A percentile compares a stretch with the other conserved stretches of the same genome.
phyloP scores from a whole-genome alignment of 108 stramenopile genomes.

The Asterionellopsis glacialis region DNA sequence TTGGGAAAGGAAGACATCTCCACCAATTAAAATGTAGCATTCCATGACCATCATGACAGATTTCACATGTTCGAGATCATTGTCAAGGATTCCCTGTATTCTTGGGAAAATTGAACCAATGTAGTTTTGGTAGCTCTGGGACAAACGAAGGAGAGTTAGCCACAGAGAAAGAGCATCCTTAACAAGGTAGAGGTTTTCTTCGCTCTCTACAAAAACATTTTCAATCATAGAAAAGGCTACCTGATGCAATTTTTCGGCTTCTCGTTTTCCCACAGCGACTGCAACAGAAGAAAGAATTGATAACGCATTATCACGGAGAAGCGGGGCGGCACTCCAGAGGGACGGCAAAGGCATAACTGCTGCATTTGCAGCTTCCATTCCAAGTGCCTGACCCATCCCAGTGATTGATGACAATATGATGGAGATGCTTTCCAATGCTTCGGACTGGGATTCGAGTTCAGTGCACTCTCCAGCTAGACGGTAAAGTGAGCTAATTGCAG shows the following conservation, averaged over 20 bases:
- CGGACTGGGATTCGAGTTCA: conserved; percentile 24
- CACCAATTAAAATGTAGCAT: conserved; percentile 35
- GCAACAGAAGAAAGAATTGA: conserved; percentile 28
- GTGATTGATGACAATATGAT: conserved; percentile 18
- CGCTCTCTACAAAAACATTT: conserved; percentile 25
- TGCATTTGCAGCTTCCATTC: conserved; percentile 20
- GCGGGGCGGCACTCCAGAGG: conserved; percentile 29
- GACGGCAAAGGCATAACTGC: conserved; percentile 24
- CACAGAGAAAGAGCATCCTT: conserved; percentile 27
- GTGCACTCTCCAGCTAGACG: conserved; percentile 23
- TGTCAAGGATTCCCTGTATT: conserved; percentile 16
- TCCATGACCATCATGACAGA: conserved; percentile 36
- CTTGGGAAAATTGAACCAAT: conserved; percentile 27
- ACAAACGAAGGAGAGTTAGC: conserved; percentile 28
- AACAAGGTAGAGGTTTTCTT: conserved; percentile 24
- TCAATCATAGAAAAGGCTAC: conserved; percentile 40
- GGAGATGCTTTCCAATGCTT: conserved; percentile 28
- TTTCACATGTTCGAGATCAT: conserved; percentile 38
- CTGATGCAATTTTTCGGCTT: conserved; percentile 14
- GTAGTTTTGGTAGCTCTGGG: conserved; percentile 14
- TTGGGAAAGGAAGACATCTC: conserved; percentile 24
- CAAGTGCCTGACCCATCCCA: conserved; percentile 13
- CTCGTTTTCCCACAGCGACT: not conserved
- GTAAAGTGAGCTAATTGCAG: not conserved
- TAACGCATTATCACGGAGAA: conserved; percentile 31